phyloP scores from a whole-genome alignment of 345 rosid species.

The Arabidopsis arenosa region DNA sequence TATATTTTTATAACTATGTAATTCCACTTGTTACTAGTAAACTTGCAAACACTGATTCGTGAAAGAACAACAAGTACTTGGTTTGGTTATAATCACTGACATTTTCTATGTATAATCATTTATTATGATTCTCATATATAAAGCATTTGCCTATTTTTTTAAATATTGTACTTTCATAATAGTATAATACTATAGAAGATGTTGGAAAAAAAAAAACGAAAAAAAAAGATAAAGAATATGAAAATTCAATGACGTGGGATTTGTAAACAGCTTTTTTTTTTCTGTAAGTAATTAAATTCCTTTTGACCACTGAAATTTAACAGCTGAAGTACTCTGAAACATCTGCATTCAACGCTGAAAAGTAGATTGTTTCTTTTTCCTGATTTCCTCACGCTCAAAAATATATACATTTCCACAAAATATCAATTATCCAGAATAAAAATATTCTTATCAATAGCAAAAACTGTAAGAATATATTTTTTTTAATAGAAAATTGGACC shows the following conservation, averaged over 20 bases:
- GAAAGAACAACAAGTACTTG: conserved; percentile 2
- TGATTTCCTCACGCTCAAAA: conserved; percentile 9
- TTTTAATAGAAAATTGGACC: neutral
- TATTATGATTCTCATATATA: no score
- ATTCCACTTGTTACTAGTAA: no score
- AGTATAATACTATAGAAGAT: neutral
- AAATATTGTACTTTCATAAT: conserved; percentile 18
- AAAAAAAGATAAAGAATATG: neutral
- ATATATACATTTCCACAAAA: neutral
- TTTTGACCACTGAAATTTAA: conserved; percentile 44
- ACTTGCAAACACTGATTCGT: neutral
- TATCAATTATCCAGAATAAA: conserved; percentile 6
- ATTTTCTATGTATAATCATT: conserved; percentile 7
- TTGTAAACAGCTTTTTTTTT: conserved; percentile 46
- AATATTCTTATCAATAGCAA: neutral
- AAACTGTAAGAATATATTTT: neutral
- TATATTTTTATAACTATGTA: no score
- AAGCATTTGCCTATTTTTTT: neutral
- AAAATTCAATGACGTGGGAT: conserved; percentile 40
- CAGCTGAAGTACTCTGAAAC: conserved; percentile 43
- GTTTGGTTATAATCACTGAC: neutral
- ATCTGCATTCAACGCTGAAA: conserved; percentile 47
- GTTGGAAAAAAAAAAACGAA: neutral
- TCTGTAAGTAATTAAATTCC: conserved; percentile 34
- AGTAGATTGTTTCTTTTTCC: conserved; percentile 32